A percentile compares a stretch with the other conserved stretches of the same genome.
These are phyloP conservation scores for Pseudotsuga menziesii DNA, from an alignment of 75 land plant species.

Conservation along the genomic window DNA sequence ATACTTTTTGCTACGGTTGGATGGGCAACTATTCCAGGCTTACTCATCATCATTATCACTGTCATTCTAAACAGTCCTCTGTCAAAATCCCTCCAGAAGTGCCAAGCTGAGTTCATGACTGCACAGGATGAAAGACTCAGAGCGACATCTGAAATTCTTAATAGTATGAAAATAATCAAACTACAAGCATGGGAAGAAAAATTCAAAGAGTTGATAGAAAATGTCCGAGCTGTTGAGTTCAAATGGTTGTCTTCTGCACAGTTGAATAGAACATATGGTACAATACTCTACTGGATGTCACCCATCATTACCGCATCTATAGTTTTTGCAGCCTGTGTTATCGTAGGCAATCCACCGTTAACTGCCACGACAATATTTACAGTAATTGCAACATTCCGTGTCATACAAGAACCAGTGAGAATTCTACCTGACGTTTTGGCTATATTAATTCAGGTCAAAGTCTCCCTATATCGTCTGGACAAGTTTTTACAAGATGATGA, in stretches of 20 bases:
- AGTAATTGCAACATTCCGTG: conserved; percentile 46
- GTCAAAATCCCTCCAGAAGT: conserved; percentile 43
- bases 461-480: conserved; percentile 62
- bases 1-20: conserved; percentile 61
- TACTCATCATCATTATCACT: conserved; percentile 45
- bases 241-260: conserved; percentile 53
- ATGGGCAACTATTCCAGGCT: conserved; percentile 53
- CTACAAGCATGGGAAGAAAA: conserved; percentile 85
- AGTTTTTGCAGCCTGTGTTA: conserved; percentile 40
- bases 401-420: conserved; percentile 66
- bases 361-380: conserved; percentile 65
- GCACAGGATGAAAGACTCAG: conserved; percentile 63
- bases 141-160: conserved; percentile 62
- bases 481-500: conserved; percentile 70
- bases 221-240: conserved; percentile 47
- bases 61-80: conserved; percentile 52
- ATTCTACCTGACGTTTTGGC: conserved; percentile 63
- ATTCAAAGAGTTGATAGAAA: conserved; percentile 36
- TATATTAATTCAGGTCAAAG: conserved; percentile 57
- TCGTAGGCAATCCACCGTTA: conserved; percentile 32
- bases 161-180: conserved; percentile 79
- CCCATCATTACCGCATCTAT: conserved; percentile 54
- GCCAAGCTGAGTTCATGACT: conserved; percentile 42
- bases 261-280: conserved; percentile 27
- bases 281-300: conserved; percentile 64